A percentile compares a stretch with the other conserved stretches of the same genome.
These are phyloP conservation scores for Colletotrichum simmondsii DNA, from an alignment of 2,329 filamentous ascomycete species.

Conservation along the genomic window DNA sequence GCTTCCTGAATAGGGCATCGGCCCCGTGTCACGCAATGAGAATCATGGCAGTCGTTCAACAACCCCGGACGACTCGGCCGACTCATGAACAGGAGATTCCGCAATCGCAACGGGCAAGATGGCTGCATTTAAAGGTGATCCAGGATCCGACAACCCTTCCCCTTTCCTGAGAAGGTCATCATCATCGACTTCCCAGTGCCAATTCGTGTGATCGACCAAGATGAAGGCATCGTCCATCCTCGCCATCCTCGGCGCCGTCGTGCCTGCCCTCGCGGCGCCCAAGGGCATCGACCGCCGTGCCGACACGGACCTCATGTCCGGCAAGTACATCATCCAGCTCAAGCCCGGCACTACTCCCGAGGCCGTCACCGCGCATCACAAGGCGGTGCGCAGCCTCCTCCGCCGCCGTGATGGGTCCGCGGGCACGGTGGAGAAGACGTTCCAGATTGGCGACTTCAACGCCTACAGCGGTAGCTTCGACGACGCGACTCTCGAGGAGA, in stretches of 20 bases:
- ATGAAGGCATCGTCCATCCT: conserved; percentile 19
- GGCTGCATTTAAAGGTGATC: background rate
- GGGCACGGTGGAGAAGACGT: conserved; percentile 34
- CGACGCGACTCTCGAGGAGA: conserved; percentile 49
- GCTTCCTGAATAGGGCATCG: conserved; percentile 24
- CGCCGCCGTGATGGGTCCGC: conserved; percentile 47
- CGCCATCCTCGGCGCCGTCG: conserved; percentile 11
- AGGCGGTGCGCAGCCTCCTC: conserved; percentile 41
- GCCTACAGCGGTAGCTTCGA: conserved; percentile 57
- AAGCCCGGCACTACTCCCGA: conserved; percentile 46
- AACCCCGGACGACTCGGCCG: background rate
- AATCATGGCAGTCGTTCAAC: background rate
- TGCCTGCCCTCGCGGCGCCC: conserved; percentile 20
- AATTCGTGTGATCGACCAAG: background rate
- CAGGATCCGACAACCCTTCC: no score
- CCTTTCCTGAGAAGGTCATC: background rate
- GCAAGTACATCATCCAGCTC: conserved; percentile 59
- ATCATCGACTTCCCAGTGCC: background rate
- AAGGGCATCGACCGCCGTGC: background rate
- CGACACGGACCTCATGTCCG: conserved; percentile 41
- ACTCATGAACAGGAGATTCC: conserved; percentile 16
- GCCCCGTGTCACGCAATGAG: conserved; percentile 26
- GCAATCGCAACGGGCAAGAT: background rate
- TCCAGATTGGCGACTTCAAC: conserved; percentile 43
- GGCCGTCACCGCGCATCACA: conserved; percentile 42